These are phyloP conservation scores for Saitozyma podzolica DNA, from an alignment of 768 basidiomycete genomes.

Conservation along the genomic window DNA sequence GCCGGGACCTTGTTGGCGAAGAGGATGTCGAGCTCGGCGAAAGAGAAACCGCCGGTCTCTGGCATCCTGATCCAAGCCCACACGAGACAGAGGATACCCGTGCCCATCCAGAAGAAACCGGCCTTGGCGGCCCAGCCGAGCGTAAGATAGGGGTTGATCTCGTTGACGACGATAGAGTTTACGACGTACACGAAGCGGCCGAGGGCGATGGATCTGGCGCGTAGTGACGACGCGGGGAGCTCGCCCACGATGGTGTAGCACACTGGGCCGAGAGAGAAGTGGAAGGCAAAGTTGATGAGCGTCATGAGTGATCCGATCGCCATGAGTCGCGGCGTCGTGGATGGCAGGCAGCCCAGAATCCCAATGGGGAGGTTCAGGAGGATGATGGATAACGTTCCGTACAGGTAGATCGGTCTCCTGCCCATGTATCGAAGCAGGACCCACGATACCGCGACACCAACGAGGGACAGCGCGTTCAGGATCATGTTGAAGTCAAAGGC, in stretches of 20 bases:
- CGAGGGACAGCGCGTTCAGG: not conserved
- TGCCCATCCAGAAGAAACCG: constrained; percentile 20
- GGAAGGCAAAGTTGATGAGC: constrained; percentile 33
- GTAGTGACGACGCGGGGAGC: not conserved
- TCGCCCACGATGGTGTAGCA: not conserved
- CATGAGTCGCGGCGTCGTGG: not conserved
- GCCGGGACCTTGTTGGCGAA: constrained; percentile 2
- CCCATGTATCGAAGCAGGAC: constrained; percentile 15
- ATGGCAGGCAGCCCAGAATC: constrained; percentile 4
- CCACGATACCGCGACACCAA: not conserved
- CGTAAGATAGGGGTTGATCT: constrained; percentile 16
- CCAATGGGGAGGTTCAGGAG: constrained; percentile 9
- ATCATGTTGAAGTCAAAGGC: constrained; percentile 2
- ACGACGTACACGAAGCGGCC: constrained; percentile 4
- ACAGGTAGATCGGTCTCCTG: constrained; percentile 5
- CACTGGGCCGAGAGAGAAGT: constrained; percentile 26
- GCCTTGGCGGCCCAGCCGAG: constrained; percentile 12
- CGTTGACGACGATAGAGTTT: constrained; percentile 6
- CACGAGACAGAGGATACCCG: constrained; percentile 1
- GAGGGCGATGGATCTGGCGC: not conserved
- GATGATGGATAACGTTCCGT: constrained; percentile 10
- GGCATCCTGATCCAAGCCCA: constrained; percentile 10
- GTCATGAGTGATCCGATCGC: constrained; percentile 8
- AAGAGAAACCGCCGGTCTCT: constrained; percentile 3
- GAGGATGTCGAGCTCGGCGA: constrained; percentile 4